Evolutionary conservation across 2,329 filamentous ascomycete genomes (phyloP).

Genomic region (Beauveria bassiana): DNA sequence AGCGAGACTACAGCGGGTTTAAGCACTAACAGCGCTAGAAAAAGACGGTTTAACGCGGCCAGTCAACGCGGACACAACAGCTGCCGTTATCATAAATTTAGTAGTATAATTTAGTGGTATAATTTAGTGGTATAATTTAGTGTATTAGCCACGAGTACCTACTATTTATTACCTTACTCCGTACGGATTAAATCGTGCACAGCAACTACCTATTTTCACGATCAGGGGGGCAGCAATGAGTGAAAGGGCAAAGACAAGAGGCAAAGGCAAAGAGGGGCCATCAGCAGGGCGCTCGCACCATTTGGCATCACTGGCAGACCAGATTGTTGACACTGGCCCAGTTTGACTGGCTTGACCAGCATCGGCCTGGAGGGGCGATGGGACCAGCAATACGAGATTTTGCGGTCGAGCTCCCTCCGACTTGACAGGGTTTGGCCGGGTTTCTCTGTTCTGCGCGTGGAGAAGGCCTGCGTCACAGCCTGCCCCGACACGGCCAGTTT

Average conservation of each 20-base stretch:
- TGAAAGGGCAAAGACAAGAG: neutral
- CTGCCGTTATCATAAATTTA: no score
- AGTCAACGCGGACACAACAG: neutral
- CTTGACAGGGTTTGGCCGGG: neutral
- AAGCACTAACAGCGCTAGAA: neutral
- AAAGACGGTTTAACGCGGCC: neutral
- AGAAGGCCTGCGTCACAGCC: constrained; percentile 2
- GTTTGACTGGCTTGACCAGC: neutral
- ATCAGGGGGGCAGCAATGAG: no score
- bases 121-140: neutral
- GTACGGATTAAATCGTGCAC: no score
- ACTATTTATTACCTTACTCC: no score
- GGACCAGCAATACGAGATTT: constrained; percentile 10
- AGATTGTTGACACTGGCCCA: no score
- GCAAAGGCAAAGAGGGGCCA: neutral
- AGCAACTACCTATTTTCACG: no score
- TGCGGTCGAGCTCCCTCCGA: constrained; percentile 2
- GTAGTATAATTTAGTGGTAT: neutral
- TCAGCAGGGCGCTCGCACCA: neutral
- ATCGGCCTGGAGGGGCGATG: neutral
- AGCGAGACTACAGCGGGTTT: neutral
- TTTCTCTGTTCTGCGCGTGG: neutral
- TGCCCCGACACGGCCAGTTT: neutral
- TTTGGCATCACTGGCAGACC: neutral
- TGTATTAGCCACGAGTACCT: neutral